Percentiles rank a stretch among this genome's conserved stretches.
These are phyloP conservation scores for Theobroma cacao DNA, from an alignment of 345 rosid genomes.

Conservation along the genomic window DNA sequence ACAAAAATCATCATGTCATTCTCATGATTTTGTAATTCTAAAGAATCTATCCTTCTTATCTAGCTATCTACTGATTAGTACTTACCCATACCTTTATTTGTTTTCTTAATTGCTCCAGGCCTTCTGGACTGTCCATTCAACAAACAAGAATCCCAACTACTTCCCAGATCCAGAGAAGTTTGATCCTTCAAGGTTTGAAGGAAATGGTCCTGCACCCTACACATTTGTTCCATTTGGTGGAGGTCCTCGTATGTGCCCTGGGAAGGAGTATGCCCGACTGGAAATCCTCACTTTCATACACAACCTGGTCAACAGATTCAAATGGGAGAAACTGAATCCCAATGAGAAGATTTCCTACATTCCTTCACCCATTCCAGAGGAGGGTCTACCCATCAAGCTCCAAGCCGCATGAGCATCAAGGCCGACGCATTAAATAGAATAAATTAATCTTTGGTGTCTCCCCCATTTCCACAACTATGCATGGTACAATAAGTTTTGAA, in stretches of 20 bases:
- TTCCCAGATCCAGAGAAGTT: conserved; percentile 31
- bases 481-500: too few species aligned
- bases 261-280: conserved; percentile 28
- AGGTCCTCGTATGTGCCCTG: conserved; percentile 31
- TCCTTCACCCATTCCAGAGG: conserved; percentile 25
- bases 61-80: neutral
- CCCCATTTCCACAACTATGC: too few species aligned
- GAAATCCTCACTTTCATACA: conserved; percentile 31
- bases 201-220: conserved; percentile 26
- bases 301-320: conserved; percentile 21
- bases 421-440: neutral
- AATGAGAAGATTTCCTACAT: conserved; percentile 25
- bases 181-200: conserved; percentile 34
- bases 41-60: too few species aligned
- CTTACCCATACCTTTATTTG: neutral
- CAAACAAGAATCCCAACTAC: conserved; percentile 25
- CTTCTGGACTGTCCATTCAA: conserved; percentile 26
- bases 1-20: too few species aligned
- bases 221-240: conserved; percentile 32
- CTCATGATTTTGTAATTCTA: neutral
- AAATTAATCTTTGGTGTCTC: too few species aligned
- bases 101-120: neutral
- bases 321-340: conserved; percentile 13
- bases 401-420: neutral
- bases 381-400: conserved; percentile 23